Base-by-base conservation (phyloP, 352 stramenopile species). In the Phytophthora colocasiae region DNA sequence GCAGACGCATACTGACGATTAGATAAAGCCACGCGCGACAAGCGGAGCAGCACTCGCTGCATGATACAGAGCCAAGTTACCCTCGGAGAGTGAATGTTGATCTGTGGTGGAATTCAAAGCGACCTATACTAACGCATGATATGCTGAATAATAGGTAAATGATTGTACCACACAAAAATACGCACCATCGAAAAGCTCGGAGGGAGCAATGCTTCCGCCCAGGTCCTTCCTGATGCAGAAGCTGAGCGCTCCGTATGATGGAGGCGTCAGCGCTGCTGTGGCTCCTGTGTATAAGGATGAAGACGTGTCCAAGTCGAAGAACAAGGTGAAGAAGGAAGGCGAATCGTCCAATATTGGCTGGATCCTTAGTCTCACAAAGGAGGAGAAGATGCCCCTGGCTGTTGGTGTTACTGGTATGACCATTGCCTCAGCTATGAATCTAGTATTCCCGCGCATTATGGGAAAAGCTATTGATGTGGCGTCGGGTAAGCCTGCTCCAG, bases 371-470 rank as follows among this genome's bases (percentile, higher is more conserved):
- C 81, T 96, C 60, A 85, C 77, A 32, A 79, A 79, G 54, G 77
- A 93, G 38, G 85, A 96, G 68, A 84, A 79, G 72, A 61, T 81
- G 56, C 81, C 73, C 48, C 70, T 97, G 24, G 69, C 78, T 14
- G 58, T 85, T 15, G 90, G 89, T 19, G 78, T 96, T 40, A 66
- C 87, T 14, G 91, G 89, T 47, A 90, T 97, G 81, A 83, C 83
- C 12, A 73, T 96, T 14, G 91, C 88, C 22, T 97, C 89, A 24
- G 81, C 79, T 26, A 97, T 91, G 64, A 97, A 97, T 64, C 73
- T 97, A 24, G 67, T 96, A 24, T 96, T 97, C 65, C 91, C 91
- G 12, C 85, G 87, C 22, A 84, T 97, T 52, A 95, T 97, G 77
- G 91, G 90, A 38, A 96, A 94, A 46, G 91, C 90, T 9, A 88